phyloP scores from a whole-genome alignment of 1,284 basidiomycete species.

The Tylopilus sp. region DNA sequence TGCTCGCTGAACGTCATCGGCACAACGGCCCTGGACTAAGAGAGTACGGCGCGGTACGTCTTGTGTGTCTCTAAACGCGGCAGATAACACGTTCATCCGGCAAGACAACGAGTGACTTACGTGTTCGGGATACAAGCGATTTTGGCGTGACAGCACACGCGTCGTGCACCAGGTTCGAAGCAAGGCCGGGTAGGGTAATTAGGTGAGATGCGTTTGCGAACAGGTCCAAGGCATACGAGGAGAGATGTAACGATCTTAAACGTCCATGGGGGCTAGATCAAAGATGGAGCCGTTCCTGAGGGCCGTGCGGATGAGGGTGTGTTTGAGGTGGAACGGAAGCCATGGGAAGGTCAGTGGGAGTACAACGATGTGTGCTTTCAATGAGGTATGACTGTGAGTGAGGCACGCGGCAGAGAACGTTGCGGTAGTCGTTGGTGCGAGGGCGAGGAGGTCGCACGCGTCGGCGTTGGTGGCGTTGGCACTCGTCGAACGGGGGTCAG shows the following conservation, averaged over 20 bases:
- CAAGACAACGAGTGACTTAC: slow-evolving; percentile 55
- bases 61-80: slow-evolving; percentile 59
- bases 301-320: slow-evolving; percentile 84
- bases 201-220: slow-evolving; percentile 44
- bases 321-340: slow-evolving; percentile 84
- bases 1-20: slow-evolving; percentile 43
- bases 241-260: slow-evolving; percentile 74
- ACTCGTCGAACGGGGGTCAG: slow-evolving; percentile 55
- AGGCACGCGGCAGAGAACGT: slow-evolving; percentile 85
- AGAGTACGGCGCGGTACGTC: slow-evolving; percentile 78
- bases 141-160: slow-evolving; percentile 71
- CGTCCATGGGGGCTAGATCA: slow-evolving; percentile 74
- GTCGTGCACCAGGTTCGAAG: slow-evolving; percentile 73
- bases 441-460: slow-evolving; percentile 81
- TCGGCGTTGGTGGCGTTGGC: slow-evolving; percentile 66
- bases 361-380: slow-evolving; percentile 86
- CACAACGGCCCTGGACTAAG: slow-evolving; percentile 73
- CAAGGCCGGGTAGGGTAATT: slow-evolving; percentile 71
- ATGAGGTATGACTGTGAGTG: slow-evolving; percentile 81
- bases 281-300: slow-evolving; percentile 88
- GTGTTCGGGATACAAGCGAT: slow-evolving; percentile 76
- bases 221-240: neutral
- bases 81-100: neutral
- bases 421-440: slow-evolving; percentile 76
- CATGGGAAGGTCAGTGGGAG: slow-evolving; percentile 85